These are phyloP conservation scores for Schizochytrium sp. DNA, from an alignment of 108 stramenopile species.

Conservation along the genomic window DNA sequence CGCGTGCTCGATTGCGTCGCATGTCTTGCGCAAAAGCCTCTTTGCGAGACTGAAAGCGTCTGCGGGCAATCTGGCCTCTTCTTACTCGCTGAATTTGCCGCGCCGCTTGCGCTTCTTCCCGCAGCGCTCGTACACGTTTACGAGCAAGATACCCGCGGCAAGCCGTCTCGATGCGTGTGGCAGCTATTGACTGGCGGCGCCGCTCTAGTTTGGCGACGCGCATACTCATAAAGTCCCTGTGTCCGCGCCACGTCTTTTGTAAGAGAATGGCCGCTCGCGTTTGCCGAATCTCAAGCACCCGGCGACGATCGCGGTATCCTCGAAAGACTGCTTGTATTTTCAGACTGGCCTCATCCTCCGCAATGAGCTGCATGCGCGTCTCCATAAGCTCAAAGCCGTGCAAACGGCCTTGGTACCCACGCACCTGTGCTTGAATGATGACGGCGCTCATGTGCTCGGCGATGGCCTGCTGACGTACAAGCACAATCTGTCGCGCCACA, in stretches of 20 bases:
- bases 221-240: neutral
- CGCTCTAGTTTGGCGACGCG: neutral
- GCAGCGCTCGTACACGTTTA: neutral
- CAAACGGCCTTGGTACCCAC: neutral
- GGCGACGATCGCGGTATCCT: neutral
- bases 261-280: neutral
- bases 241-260: neutral
- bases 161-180: neutral
- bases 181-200: neutral
- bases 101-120: neutral
- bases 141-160: neutral
- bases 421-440: neutral
- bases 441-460: neutral
- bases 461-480: neutral
- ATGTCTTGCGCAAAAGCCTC: neutral
- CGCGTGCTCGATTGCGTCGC: neutral
- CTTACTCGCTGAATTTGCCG: neutral
- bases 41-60: neutral
- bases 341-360: neutral
- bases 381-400: constrained; percentile 13
- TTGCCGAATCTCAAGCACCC: neutral
- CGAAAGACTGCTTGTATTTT: neutral
- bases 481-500: neutral
- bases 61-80: neutral
- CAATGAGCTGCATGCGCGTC: neutral